Evolutionary conservation across 305 asterid species (phyloP).

Genomic region (Fraxinus velutina): DNA sequence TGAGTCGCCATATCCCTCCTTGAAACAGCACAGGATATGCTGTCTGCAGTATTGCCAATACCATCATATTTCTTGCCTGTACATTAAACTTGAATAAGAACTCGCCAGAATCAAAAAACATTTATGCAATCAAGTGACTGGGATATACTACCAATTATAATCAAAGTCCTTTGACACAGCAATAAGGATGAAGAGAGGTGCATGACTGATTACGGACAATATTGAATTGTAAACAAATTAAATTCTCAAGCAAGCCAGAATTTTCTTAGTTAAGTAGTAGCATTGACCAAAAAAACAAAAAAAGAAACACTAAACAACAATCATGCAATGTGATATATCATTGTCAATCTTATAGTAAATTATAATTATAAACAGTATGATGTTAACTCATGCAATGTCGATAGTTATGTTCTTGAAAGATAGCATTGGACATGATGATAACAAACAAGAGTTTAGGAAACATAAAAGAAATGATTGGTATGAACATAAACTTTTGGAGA

Average conservation of each 20-base stretch:
- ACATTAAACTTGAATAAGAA: not conserved
- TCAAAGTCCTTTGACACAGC: not conserved
- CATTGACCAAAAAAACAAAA: not conserved
- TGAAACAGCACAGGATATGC: conserved; percentile 60
- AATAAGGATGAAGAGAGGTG: not conserved
- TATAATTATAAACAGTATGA: not conserved
- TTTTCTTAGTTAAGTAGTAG: not conserved
- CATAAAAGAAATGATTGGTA: not conserved
- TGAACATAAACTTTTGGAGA: not conserved
- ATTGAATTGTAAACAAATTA: not conserved
- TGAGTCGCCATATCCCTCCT: conserved; percentile 70
- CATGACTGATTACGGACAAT: not conserved
- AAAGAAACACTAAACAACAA: not conserved
- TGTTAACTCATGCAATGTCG: not conserved
- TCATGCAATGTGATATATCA: not conserved
- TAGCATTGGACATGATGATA: not conserved
- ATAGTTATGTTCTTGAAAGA: not conserved
- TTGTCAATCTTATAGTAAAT: not conserved
- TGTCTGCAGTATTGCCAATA: conserved; percentile 38
- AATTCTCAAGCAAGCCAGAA: not conserved
- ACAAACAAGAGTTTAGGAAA: not conserved
- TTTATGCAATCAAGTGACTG: not conserved
- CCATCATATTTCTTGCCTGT: conserved; percentile 47
- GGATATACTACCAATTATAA: not conserved
- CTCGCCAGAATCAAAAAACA: not conserved